Evolutionary conservation across 192 early-diverging fungal genomes (phyloP).

Genomic region (Coemansia sp.): DNA sequence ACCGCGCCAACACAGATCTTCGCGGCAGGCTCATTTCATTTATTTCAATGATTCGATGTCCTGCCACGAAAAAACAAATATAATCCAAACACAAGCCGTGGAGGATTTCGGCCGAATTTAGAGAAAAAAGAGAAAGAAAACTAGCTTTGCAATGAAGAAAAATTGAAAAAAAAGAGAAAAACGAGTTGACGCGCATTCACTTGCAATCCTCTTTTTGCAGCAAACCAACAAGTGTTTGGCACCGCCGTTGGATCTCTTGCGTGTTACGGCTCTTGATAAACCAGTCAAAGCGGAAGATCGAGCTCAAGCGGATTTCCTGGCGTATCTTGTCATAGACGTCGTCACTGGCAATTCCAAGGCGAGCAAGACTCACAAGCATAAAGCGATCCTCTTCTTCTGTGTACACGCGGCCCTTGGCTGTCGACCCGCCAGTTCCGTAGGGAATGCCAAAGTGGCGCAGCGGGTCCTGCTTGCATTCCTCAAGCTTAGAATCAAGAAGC

Average conservation of each 20-base stretch:
- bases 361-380: slow-evolving; percentile 84
- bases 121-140: neutral
- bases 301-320: slow-evolving; percentile 75
- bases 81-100: neutral
- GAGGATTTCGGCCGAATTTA: neutral
- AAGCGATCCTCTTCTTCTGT: slow-evolving; percentile 98
- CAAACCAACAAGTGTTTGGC: slow-evolving; percentile 73
- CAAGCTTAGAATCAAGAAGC: slow-evolving; percentile 73
- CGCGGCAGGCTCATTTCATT: neutral
- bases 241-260: slow-evolving; percentile 78
- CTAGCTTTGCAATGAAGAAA: neutral
- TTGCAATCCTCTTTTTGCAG: slow-evolving; percentile 36
- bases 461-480: slow-evolving; percentile 66
- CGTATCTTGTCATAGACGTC: slow-evolving; percentile 94
- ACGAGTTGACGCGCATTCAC: neutral
- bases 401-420: slow-evolving; percentile 78
- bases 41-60: neutral
- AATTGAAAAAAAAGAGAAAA: neutral
- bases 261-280: slow-evolving; percentile 94
- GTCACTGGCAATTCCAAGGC: slow-evolving; percentile 84
- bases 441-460: slow-evolving; percentile 86
- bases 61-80: neutral
- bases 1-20: neutral
- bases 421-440: slow-evolving; percentile 70
- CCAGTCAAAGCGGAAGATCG: slow-evolving; percentile 96